A percentile compares a stretch with the other conserved stretches of the same genome.
phyloP scores from a whole-genome alignment of 1,284 basidiomycete species.

The Dichomitus squalens region DNA sequence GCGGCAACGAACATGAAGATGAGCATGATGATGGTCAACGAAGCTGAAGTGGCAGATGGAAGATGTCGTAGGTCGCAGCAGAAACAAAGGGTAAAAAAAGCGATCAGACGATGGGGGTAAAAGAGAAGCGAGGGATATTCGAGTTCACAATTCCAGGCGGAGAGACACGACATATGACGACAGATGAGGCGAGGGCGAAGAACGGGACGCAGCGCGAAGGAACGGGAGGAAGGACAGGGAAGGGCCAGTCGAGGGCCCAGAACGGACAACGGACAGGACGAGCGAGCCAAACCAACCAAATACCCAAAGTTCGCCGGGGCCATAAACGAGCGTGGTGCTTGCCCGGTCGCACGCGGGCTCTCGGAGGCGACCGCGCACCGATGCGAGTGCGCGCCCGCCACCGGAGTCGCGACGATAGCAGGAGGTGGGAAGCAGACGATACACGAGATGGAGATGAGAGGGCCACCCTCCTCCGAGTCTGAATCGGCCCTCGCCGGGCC shows the following conservation, averaged over 20 bases:
- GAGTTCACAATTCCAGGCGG: no score
- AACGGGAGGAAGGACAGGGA: neutral
- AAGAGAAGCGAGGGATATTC: no score
- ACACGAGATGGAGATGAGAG: neutral
- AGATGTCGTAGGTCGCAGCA: no score
- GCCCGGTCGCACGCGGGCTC: neutral
- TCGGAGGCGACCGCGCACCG: neutral
- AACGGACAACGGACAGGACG: neutral
- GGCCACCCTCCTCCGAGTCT: no score
- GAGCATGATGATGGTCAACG: no score
- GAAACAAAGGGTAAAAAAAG: no score
- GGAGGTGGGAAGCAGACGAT: neutral
- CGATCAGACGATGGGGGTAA: no score
- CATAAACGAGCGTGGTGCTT: neutral
- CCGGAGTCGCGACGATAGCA: neutral
- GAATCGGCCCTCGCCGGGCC: no score
- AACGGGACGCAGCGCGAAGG: neutral
- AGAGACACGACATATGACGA: no score
- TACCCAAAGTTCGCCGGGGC: constrained; percentile 12
- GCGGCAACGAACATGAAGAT: no score
- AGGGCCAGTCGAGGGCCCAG: neutral
- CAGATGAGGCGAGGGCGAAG: no score
- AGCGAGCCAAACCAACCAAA: constrained; percentile 10
- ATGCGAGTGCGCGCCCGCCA: neutral
- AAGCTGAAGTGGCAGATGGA: no score